Evolutionary conservation across 768 basidiomycete genomes (phyloP).

Genomic region (Tylopilus vinaceipallidus): DNA sequence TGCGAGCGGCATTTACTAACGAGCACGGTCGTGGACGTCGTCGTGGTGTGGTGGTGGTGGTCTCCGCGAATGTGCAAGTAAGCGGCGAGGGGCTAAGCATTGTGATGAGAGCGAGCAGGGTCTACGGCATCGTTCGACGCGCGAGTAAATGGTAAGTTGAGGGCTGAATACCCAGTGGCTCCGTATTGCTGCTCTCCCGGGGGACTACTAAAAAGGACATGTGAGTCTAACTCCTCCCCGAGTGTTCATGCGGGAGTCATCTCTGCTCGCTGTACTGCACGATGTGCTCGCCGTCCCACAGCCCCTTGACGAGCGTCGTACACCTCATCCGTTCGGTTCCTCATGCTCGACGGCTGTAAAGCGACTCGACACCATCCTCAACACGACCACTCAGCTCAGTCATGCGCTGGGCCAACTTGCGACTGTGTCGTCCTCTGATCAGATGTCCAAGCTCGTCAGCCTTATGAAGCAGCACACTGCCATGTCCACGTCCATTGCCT

Average conservation of each 20-base stretch:
- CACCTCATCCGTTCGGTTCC: constrained; percentile 28
- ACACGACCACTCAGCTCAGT: constrained; percentile 50
- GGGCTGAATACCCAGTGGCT: no score
- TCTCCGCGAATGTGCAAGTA: no score
- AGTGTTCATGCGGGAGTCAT: constrained; percentile 2
- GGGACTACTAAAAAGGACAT: no score
- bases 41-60: no score
- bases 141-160: no score
- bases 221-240: no score
- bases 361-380: constrained; percentile 49
- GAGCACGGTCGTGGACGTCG: no score
- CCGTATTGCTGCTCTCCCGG: no score
- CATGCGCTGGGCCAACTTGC: constrained; percentile 51
- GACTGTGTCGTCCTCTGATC: constrained; percentile 43
- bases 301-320: constrained; percentile 8
- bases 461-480: constrained; percentile 63
- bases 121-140: no score
- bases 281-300: constrained; percentile 25
- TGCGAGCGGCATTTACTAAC: no score
- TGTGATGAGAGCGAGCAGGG: no score
- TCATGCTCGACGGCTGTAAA: constrained; percentile 20
- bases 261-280: constrained; percentile 27
- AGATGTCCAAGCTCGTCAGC: constrained; percentile 67
- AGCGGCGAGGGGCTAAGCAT: no score
- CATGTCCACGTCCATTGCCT: constrained; percentile 27